Evolutionary conservation across 116 monocot species (phyloP), one percentile per base, ranked within the genome.

Genomic region (Papilionanthe hybrid): DNA sequence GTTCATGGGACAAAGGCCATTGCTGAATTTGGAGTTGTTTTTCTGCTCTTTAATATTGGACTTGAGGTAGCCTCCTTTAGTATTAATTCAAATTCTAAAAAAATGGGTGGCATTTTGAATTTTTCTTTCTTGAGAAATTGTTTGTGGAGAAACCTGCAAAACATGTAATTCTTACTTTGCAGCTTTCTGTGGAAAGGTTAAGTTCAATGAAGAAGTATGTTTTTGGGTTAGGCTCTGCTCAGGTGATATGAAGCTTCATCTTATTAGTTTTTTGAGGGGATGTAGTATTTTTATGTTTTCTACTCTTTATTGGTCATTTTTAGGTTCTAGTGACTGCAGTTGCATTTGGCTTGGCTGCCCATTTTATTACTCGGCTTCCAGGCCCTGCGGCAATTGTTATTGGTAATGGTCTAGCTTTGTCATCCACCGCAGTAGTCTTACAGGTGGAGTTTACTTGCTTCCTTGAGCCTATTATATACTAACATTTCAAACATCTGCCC

Each of bases 151-250:
- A 68, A 78, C 72, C 29, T 50, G n/a, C 81, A 28, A 83, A 81
- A 78, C 32, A 5, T 75, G n/a, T 80, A 60, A 32, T 74, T 60
- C 20, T 42, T 23, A 23, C 57, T 69, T 76, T 90, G 74, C 89
- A 96, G 94, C 96, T 96, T 77, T 96, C 96, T 55, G 92, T 96
- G 50, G 96, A 96, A 89, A 88, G 96, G 83, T 83, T 96, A 49
- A 96, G 94, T 83, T 96, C 96, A 44, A 96, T 96, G 96, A 96
- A 96, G 81, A 96, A 96, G 80, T 96, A 93, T 83, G 96, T 96
- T 72, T 96, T 96, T 82, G 96, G 97, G 27, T 84, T 97, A 78
- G 94, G 94, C 32, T 87, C 94, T 83, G 91, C 96, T 82, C 96
- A 97, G 96, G 94, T 90, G 56, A 79, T 77, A 79, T 13, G 74